phyloP scores from a whole-genome alignment of 2,329 filamentous ascomycete species.

The Mycosphaerella arachidis region DNA sequence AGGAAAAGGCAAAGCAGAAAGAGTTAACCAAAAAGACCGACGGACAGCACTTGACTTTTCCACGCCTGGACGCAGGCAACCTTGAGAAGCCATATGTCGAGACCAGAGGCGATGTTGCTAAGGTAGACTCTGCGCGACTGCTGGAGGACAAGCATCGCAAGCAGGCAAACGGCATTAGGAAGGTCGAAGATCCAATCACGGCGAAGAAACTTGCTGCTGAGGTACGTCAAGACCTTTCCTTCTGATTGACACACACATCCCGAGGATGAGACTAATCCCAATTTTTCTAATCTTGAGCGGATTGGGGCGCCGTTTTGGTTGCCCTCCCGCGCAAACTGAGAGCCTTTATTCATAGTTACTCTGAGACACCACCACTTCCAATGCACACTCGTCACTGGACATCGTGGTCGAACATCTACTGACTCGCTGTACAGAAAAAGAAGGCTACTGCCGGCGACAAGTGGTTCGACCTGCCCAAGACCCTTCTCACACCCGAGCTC shows the following conservation, averaged over 20 bases:
- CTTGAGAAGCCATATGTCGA: conserved; percentile 53
- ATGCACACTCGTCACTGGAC: conserved; percentile 8
- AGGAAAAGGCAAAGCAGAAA: conserved; percentile 36
- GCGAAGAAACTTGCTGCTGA: conserved; percentile 46
- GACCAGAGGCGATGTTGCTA: conserved; percentile 50
- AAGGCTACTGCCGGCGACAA: conserved; percentile 68
- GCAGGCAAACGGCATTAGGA: conserved; percentile 42
- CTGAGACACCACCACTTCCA: conserved; percentile 47
- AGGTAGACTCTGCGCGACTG: conserved; percentile 50
- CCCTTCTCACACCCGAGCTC: conserved; percentile 75
- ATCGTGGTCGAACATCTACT: conserved; percentile 15
- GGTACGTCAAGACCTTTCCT: conserved; percentile 43
- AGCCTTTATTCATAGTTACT: conserved; percentile 70
- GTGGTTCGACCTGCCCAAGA: conserved; percentile 87
- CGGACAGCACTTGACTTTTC: conserved; percentile 41
- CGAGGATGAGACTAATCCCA: conserved; percentile 76
- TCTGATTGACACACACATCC: neutral
- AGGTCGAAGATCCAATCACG: conserved; percentile 51
- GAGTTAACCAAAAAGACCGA: conserved; percentile 21
- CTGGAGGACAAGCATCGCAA: conserved; percentile 45
- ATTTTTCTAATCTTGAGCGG: conserved; percentile 62
- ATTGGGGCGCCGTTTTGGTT: conserved; percentile 74
- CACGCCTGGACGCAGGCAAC: conserved; percentile 46
- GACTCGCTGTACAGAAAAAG: conserved; percentile 44
- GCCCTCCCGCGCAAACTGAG: conserved; percentile 67